phyloP scores from a whole-genome alignment of 2,329 filamentous ascomycete species.

The Trichophaea hybrida region DNA sequence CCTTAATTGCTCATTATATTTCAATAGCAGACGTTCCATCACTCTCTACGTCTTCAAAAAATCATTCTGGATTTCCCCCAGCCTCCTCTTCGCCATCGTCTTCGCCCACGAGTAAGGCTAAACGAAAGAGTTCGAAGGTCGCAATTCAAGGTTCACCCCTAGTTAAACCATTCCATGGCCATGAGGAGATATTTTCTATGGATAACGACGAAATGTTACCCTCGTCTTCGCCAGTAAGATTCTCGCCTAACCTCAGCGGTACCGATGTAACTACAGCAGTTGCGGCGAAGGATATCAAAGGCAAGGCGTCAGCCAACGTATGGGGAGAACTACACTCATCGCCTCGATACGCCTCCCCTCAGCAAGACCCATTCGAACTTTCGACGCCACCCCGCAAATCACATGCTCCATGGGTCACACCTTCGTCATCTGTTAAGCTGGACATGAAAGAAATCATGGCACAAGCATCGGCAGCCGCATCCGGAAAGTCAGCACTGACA shows the following conservation, averaged over 20 bases:
- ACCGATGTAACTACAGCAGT: background rate
- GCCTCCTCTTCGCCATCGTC: background rate
- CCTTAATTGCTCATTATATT: conserved; percentile 15
- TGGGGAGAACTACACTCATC: background rate
- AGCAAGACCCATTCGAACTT: background rate
- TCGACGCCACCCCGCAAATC: conserved; percentile 3
- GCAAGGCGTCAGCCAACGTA: background rate
- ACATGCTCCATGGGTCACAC: conserved; percentile 38
- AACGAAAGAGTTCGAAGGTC: background rate
- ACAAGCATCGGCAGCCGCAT: conserved; percentile 39
- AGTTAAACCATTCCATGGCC: background rate
- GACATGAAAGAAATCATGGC: conserved; percentile 66
- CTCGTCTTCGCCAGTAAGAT: background rate
- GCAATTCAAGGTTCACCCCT: background rate
- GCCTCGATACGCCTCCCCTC: background rate
- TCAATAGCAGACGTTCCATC: conserved; percentile 9
- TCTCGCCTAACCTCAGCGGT: background rate
- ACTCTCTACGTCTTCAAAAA: background rate
- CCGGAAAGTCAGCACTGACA: background rate
- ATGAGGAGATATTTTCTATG: conserved; percentile 6
- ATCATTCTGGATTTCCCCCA: background rate
- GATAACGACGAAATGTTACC: background rate
- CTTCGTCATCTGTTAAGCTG: conserved; percentile 42
- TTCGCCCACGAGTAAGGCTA: background rate
- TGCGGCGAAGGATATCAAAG: background rate